phyloP scores from a whole-genome alignment of 768 basidiomycete genomes.

The Mycena vulgaris region DNA sequence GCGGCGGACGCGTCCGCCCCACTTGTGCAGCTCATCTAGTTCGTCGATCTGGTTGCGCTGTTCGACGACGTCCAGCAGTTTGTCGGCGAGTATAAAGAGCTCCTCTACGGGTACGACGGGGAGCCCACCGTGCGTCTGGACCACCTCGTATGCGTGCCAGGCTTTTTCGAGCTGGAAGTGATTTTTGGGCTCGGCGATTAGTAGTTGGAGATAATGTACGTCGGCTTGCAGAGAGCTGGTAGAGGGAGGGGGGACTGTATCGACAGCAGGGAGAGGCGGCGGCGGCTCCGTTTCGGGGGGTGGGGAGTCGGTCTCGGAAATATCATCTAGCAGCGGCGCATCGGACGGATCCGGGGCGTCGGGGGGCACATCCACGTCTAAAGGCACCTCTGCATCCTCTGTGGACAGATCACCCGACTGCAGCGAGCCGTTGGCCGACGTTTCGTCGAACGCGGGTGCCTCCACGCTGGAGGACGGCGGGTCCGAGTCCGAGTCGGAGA shows the following conservation, averaged over 20 bases:
- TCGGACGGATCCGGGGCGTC: constrained; percentile 13
- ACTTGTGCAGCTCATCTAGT: constrained; percentile 28
- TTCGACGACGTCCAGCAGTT: constrained; percentile 41
- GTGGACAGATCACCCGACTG: not conserved
- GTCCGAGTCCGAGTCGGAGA: constrained; percentile 28
- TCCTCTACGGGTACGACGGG: constrained; percentile 39
- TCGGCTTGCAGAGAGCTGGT: not conserved
- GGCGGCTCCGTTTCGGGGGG: too few species aligned
- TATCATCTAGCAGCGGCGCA: constrained; percentile 25
- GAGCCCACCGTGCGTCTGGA: constrained; percentile 43
- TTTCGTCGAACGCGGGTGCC: constrained; percentile 13
- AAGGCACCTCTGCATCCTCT: constrained; percentile 17
- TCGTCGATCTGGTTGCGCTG: constrained; percentile 29
- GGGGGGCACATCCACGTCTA: constrained; percentile 7
- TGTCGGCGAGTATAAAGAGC: constrained; percentile 36
- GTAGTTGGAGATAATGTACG: constrained; percentile 9
- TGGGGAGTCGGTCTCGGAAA: constrained; percentile 32
- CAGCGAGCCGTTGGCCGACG: constrained; percentile 1
- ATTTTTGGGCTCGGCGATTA: constrained; percentile 10
- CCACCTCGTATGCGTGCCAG: constrained; percentile 43
- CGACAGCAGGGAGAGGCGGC: not conserved
- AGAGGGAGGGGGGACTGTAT: too few species aligned
- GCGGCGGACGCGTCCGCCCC: constrained; percentile 23
- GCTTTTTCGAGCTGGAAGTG: constrained; percentile 50
- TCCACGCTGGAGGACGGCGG: constrained; percentile 24